These are phyloP conservation scores for Wickerhamiella sergipiensis DNA, from an alignment of 805 yeast species.

Conservation along the genomic window DNA sequence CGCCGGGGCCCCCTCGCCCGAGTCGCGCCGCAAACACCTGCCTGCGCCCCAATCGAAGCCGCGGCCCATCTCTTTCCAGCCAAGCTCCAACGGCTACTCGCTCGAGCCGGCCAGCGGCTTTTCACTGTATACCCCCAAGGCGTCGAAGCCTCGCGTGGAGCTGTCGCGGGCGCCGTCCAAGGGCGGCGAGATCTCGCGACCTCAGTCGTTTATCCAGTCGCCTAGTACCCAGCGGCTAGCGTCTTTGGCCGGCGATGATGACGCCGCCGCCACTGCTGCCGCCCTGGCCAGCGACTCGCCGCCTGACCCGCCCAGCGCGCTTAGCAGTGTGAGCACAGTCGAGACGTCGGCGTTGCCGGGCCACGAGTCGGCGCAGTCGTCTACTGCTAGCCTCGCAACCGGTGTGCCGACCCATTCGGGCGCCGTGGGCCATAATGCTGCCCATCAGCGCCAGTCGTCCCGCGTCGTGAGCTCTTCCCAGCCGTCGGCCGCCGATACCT, in stretches of 20 bases:
- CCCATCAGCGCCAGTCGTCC: not conserved
- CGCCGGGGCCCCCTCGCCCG: not conserved
- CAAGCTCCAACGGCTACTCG: slow-evolving; percentile 8
- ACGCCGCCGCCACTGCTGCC: not conserved
- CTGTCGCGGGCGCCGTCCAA: slow-evolving; percentile 22
- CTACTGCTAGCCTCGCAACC: not conserved
- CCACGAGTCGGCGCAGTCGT: not conserved
- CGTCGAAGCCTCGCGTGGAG: slow-evolving; percentile 24
- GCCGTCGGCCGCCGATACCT: not conserved
- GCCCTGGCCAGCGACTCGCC: not conserved
- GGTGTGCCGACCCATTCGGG: too few species aligned
- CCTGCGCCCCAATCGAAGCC: slow-evolving; percentile 19
- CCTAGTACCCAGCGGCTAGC: slow-evolving; percentile 4
- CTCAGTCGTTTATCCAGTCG: slow-evolving; percentile 15
- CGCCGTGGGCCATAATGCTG: not conserved
- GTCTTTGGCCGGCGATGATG: not conserved
- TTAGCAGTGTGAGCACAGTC: not conserved
- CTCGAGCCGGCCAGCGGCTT: slow-evolving; percentile 3
- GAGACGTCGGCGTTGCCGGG: not conserved
- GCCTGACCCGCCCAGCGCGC: not conserved
- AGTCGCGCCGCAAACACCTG: slow-evolving; percentile 7
- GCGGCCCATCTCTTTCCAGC: slow-evolving; percentile 28
- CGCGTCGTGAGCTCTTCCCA: not conserved
- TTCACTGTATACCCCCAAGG: slow-evolving; percentile 15
- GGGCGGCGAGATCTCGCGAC: slow-evolving; percentile 24